Evolutionary conservation across 2,329 filamentous ascomycete species (phyloP), one percentile per base, ranked within the genome.

Genomic region (Cladophialophora bantiana): DNA sequence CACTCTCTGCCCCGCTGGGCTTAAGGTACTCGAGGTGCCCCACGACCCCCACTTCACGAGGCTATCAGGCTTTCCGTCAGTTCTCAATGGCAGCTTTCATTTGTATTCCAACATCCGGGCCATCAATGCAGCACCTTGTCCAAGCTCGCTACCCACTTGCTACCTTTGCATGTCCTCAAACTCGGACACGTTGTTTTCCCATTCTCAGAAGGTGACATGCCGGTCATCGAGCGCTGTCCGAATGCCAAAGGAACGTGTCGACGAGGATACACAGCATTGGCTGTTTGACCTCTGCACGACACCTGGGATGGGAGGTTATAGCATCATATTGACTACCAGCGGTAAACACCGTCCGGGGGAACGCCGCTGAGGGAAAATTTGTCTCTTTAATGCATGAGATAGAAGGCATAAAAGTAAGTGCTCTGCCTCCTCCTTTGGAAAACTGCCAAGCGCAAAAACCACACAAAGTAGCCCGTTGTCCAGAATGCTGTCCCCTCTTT

Each of bases 401-500:
- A 32, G 53, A 50, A 50, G 45, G 45, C 45, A 50, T 50, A 50
- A 50, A 50, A 4, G 1, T 36, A 31, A 55, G 13, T 13, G 2
- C 2, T 31, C 53, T 18, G 32, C 53, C 31, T 55, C 53, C 9
- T 34, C 4, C 15, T 12, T 13, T 34, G 31, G 10, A 36, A 12
- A 20, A 2, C 18, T 12, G 53, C 10, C 13, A 36, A 20, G 34
- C 32, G 38, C 32, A 54, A 45, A 54, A 45, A 12, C 45, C 10
- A 36, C 34, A 20, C 7, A 36, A 55, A 9, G 53, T n/a, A 36
- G n/a, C n/a, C 26, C 9, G 10, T 36, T 48, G 15, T 32, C 32
- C 48, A 60, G 48, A 50, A 68, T 68, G 67, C 50, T 60, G 20
- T 48, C 32, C 20, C 26, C 62, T 13, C 15, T 64, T 13, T 66